phyloP scores from a whole-genome alignment of 768 basidiomycete genomes.

The Kwoniella sp. region DNA sequence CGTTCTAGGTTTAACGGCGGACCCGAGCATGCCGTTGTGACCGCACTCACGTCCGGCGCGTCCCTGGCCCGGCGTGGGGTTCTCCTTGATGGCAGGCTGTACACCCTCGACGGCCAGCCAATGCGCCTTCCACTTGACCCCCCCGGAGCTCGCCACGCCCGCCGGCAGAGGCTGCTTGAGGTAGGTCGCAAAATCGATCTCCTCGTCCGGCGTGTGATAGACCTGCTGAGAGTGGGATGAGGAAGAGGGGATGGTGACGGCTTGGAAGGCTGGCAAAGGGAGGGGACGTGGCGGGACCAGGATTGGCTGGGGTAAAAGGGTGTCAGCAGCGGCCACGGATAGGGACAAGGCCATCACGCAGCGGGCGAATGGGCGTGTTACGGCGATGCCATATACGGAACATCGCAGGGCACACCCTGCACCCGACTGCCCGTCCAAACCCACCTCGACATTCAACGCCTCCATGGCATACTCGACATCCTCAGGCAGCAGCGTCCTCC shows the following conservation, averaged over 20 bases:
- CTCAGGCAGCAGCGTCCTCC: slow-evolving; percentile 80
- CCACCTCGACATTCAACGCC: slow-evolving; percentile 81
- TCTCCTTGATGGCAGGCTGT: slow-evolving; percentile 92
- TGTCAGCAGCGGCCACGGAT: background rate
- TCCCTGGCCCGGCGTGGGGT: slow-evolving; percentile 59
- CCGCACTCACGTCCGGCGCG: slow-evolving; percentile 37
- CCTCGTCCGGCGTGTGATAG: slow-evolving; percentile 93
- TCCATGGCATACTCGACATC: slow-evolving; percentile 93
- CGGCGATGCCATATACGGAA: background rate
- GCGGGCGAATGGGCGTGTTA: too few species aligned
- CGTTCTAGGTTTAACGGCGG: background rate
- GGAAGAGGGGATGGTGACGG: slow-evolving; percentile 48
- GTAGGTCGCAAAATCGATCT: slow-evolving; percentile 91
- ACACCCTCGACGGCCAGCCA: slow-evolving; percentile 99
- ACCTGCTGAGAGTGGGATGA: slow-evolving; percentile 49
- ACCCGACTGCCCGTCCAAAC: slow-evolving; percentile 8
- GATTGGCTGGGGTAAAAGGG: slow-evolving; percentile 57
- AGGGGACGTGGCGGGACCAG: slow-evolving; percentile 72
- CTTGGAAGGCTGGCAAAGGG: slow-evolving; percentile 49
- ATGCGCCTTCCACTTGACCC: slow-evolving; percentile 61
- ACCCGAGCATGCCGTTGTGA: background rate
- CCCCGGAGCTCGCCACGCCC: slow-evolving; percentile 34
- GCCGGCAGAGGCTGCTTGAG: slow-evolving; percentile 57
- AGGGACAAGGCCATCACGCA: background rate
- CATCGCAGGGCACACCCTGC: background rate